Evolutionary conservation across 306 rosid species (phyloP).

Genomic region (Cucumis sativus): Cucumber_9930_V3 NC_026655.2:8180001-8180500

Average conservation of each 20-base stretch:
- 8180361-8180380: not conserved
- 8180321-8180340: not conserved
- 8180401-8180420: not conserved
- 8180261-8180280: not conserved
- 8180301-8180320: not conserved
- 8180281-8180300: not conserved
- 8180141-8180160: constrained; percentile 66
- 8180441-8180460: not conserved
- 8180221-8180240: constrained; percentile 28
- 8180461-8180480: not conserved
- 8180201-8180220: constrained; percentile 94
- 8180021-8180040: constrained; percentile 84
- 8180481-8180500: not conserved
- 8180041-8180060: constrained; percentile 46
- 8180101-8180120: constrained; percentile 3
- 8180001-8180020: constrained; percentile 82
- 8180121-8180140: constrained; percentile 97
- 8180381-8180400: not conserved
- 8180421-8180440: not conserved
- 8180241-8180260: not conserved
- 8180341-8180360: not conserved
- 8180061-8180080: constrained; percentile 10
- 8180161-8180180: constrained; percentile 76
- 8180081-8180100: not conserved
- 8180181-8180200: constrained; percentile 89